A percentile compares a stretch with the other conserved stretches of the same genome.
Evolutionary conservation across 2,329 filamentous ascomycete species (phyloP).

Genomic region (Westerdykella sp.): DNA sequence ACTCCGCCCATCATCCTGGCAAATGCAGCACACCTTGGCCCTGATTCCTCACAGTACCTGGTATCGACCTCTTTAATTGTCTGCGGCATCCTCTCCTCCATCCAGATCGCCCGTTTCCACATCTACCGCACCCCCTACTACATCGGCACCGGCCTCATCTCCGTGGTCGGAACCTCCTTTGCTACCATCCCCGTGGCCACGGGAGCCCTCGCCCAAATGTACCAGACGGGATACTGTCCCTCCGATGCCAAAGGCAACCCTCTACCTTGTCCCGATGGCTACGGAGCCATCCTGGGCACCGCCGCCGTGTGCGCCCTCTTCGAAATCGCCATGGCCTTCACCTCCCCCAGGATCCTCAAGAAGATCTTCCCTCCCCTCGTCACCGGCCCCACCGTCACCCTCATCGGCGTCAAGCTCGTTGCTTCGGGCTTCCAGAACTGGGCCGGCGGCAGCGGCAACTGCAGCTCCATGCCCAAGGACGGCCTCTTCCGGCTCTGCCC

Average conservation of each 20-base stretch:
- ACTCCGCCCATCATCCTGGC: slow-evolving; percentile 71
- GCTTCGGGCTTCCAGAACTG: slow-evolving; percentile 67
- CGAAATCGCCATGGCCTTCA: slow-evolving; percentile 69
- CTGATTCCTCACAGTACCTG: slow-evolving; percentile 63
- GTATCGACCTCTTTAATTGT: slow-evolving; percentile 75
- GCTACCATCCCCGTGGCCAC: slow-evolving; percentile 67
- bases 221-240: slow-evolving; percentile 63
- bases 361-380: slow-evolving; percentile 73
- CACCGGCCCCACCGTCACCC: slow-evolving; percentile 60
- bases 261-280: slow-evolving; percentile 68
- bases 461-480: slow-evolving; percentile 38
- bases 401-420: slow-evolving; percentile 70
- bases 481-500: slow-evolving; percentile 57
- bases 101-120: slow-evolving; percentile 74
- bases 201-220: slow-evolving; percentile 71
- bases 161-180: slow-evolving; percentile 74
- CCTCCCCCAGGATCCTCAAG: slow-evolving; percentile 62
- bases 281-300: slow-evolving; percentile 69
- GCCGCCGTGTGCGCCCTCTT: slow-evolving; percentile 46
- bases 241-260: slow-evolving; percentile 55
- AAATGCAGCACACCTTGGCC: slow-evolving; percentile 57
- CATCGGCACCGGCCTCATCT: slow-evolving; percentile 66
- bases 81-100: slow-evolving; percentile 64
- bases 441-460: slow-evolving; percentile 66
- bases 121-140: slow-evolving; percentile 63